phyloP scores from a whole-genome alignment of 2,329 filamentous ascomycete genomes.

The Triangularia verruculosa region DNA sequence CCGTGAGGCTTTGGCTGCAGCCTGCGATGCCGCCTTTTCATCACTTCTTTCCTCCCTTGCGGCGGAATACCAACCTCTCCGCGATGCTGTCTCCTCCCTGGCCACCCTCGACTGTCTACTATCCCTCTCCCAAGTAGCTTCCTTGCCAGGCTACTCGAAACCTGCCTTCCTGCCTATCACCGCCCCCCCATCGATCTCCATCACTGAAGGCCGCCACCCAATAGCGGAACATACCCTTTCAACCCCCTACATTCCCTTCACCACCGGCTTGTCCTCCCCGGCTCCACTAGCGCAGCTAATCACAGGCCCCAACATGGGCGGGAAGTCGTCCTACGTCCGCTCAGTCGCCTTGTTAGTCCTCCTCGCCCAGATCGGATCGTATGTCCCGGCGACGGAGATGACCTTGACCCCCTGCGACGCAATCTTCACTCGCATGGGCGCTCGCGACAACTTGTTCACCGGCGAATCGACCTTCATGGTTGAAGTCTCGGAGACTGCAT shows the following conservation, averaged over 20 bases:
- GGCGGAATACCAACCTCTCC: conserved; percentile 81
- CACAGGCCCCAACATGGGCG: conserved; percentile 98
- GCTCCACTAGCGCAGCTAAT: conserved; percentile 74
- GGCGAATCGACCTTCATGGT: conserved; percentile 98
- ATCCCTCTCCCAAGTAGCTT: conserved; percentile 79
- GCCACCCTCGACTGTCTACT: conserved; percentile 87
- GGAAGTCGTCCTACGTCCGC: conserved; percentile 96
- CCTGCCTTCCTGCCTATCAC: conserved; percentile 64
- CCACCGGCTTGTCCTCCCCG: conserved; percentile 67
- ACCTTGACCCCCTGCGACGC: conserved; percentile 81
- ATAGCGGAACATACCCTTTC: conserved; percentile 92
- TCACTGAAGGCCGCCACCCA: conserved; percentile 78
- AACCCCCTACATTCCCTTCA: conserved; percentile 87
- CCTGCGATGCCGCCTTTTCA: conserved; percentile 80
- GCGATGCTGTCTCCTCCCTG: conserved; percentile 82
- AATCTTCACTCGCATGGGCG: conserved; percentile 93
- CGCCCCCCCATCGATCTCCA: conserved; percentile 63
- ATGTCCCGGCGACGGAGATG: conserved; percentile 77
- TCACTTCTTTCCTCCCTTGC: conserved; percentile 71
- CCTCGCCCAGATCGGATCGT: conserved; percentile 92
- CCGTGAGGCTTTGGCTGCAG: conserved; percentile 87
- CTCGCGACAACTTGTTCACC: conserved; percentile 91
- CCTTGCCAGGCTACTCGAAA: conserved; percentile 82
- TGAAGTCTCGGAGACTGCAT: conserved; percentile 86
- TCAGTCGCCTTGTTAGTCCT: conserved; percentile 88